Percentiles rank a stretch among this genome's conserved stretches.
phyloP scores from a whole-genome alignment of 148 eudicot species.

The Salicornia ramosissima region DNA sequence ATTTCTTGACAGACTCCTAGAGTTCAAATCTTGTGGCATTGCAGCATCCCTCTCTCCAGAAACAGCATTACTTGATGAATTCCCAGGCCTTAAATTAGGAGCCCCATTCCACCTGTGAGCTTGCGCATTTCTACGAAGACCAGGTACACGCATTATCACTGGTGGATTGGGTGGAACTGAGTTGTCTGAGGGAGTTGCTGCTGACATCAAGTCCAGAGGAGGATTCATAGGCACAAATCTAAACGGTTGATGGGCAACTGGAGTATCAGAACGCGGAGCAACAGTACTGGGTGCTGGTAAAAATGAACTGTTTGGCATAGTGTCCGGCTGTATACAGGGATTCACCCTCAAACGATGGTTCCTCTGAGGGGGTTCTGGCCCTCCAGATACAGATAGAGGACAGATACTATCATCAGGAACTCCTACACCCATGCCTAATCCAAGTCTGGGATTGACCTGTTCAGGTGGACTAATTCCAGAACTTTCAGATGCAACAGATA shows the following conservation, averaged over 20 bases:
- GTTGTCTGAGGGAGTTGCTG: constrained; percentile 33
- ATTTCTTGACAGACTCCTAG: constrained; percentile 45
- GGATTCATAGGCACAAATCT: constrained; percentile 41
- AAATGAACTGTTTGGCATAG: constrained; percentile 30
- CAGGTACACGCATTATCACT: constrained; percentile 33
- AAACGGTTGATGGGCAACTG: constrained; percentile 39
- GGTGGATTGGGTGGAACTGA: constrained; percentile 34
- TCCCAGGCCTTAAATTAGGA: constrained; percentile 43
- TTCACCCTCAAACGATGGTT: constrained; percentile 52
- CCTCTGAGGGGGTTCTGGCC: constrained; percentile 46
- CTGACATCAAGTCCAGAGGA: constrained; percentile 41
- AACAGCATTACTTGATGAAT: constrained; percentile 29
- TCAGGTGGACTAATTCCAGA: constrained; percentile 26
- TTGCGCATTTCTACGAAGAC: constrained; percentile 43
- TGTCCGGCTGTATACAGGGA: constrained; percentile 42
- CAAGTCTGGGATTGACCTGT: constrained; percentile 48
- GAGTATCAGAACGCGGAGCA: constrained; percentile 26
- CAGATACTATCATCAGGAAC: constrained; percentile 35
- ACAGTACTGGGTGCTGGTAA: constrained; percentile 25
- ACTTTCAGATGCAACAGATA: constrained; percentile 37
- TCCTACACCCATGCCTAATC: constrained; percentile 43
- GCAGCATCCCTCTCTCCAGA: constrained; percentile 32
- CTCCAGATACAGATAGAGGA: constrained; percentile 30
- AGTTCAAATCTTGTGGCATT: constrained; percentile 35
- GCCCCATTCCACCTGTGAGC: constrained; percentile 52